Percentiles rank a stretch among this genome's conserved stretches.
Conservation (phyloP, 1,284 basidiomycete genomes). For the Rhizoctonia solani region DNA sequence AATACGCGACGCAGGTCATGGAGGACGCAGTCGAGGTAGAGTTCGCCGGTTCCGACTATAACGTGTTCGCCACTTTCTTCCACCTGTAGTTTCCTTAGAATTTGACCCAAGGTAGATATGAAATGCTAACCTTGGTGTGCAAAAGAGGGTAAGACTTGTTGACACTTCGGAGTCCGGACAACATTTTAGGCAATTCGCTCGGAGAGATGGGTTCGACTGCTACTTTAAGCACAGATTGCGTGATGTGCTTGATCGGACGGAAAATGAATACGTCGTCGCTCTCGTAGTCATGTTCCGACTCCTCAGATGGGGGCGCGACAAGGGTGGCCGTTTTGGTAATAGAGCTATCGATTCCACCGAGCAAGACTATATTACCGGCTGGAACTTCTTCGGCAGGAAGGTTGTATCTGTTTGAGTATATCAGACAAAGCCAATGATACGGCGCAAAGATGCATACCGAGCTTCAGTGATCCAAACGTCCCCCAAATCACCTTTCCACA, state of each 20-base stretch:
- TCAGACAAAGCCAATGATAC: not conserved
- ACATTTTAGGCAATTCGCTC: slow-evolving; percentile 98
- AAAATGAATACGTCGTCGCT: slow-evolving; percentile 92
- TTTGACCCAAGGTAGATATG: not conserved
- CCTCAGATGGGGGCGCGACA: slow-evolving; percentile 61
- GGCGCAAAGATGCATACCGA: slow-evolving; percentile 57
- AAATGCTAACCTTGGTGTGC: slow-evolving; percentile 77
- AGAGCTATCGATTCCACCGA: slow-evolving; percentile 91
- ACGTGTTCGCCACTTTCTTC: slow-evolving; percentile 99
- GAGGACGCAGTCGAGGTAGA: slow-evolving; percentile 96
- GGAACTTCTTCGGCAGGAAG: slow-evolving; percentile 86
- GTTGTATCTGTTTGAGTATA: slow-evolving; percentile 74
- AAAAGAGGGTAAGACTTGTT: slow-evolving; percentile 98
- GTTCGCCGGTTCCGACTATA: slow-evolving; percentile 93
- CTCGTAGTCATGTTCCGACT: slow-evolving; percentile 14
- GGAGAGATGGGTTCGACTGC: slow-evolving; percentile 98
- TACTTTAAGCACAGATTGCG: slow-evolving; percentile 96
- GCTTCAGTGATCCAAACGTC: slow-evolving; percentile 90
- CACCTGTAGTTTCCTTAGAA: not conserved
- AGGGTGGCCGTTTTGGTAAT: slow-evolving; percentile 96
- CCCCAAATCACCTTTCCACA: slow-evolving; percentile 85
- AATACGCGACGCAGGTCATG: slow-evolving; percentile 93
- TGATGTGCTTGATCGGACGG: slow-evolving; percentile 93
- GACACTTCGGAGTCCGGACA: slow-evolving; percentile 93
- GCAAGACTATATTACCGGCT: slow-evolving; percentile 90